Base-by-base conservation (phyloP, 2,329 filamentous ascomycete genomes). In the Penicillium sp. region DNA sequence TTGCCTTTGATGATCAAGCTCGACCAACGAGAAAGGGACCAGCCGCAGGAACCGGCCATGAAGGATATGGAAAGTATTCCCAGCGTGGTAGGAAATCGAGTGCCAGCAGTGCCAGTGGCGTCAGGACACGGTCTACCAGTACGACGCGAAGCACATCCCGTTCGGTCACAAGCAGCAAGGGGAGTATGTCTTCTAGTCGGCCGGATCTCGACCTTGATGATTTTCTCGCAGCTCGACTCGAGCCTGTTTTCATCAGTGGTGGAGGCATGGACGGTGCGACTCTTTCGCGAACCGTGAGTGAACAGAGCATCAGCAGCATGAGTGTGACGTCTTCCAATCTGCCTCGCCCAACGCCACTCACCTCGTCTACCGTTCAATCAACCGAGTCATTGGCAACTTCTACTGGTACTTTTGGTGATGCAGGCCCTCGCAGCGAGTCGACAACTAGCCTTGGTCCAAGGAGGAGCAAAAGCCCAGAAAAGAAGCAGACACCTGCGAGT, bases 11-110 rank as follows among this genome's bases (percentile, higher is more conserved):
- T 0, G 84, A 88, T n/a, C 87, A 85, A 72, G 82, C 84, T 40
- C 87, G 84, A 65, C 73, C 81, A 8, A 63, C 81, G 26, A 85
- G 90, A 30, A 94, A 92, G 76, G 93, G 94, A 0, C 94, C 94
- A 24, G 87, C 86, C 17, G 94, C 94, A 44, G 94, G 94, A n/a
- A 98, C 94, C 40, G 94, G 94, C 0, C 93, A 98, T 71, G 94
- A 98, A 79, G 81, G 80, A 30, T 84, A 85, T 66, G 81, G 81
- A 13, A 83, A 76, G 66, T 81, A 83, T 69, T 74, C 75, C 4
- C 76, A 78, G 59, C 75, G 81, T 45, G 81, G 80, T 49, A 76
- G 81, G 56, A 81, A 78, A 62, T 57, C 74, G 55, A 82, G 80
- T 57, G 69, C 76, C 53, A 74, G 78, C 59, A 80, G 75, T 65